A percentile compares a stretch with the other conserved stretches of the same genome.
phyloP scores from a whole-genome alignment of 371 early-diverging fungal genomes.

The Coemansia sp. region DNA sequence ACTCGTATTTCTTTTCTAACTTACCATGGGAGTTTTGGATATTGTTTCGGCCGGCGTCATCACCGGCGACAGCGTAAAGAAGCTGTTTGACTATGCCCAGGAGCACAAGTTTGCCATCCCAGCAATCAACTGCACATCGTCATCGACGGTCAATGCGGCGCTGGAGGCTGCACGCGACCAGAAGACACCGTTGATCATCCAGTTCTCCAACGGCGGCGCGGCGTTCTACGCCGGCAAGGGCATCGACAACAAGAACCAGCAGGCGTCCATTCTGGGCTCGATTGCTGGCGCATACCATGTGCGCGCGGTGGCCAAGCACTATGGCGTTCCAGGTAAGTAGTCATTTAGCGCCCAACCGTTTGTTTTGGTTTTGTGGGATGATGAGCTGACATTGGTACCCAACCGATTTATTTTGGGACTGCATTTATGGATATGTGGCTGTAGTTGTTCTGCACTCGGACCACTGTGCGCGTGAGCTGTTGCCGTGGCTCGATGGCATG shows the following conservation, averaged over 20 bases:
- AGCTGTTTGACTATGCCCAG: slow-evolving; percentile 80
- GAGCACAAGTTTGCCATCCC: slow-evolving; percentile 86
- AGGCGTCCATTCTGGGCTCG: slow-evolving; percentile 83
- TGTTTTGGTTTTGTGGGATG: background rate
- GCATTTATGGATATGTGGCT: background rate
- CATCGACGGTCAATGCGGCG: slow-evolving; percentile 85
- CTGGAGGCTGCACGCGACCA: slow-evolving; percentile 89
- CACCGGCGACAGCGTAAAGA: slow-evolving; percentile 83
- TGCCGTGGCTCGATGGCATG: slow-evolving; percentile 95
- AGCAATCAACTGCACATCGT: slow-evolving; percentile 91
- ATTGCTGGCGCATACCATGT: slow-evolving; percentile 88
- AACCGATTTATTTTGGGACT: too few relatives aligned
- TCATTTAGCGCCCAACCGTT: background rate
- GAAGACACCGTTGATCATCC: slow-evolving; percentile 87
- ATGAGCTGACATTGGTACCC: background rate
- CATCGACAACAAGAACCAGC: slow-evolving; percentile 79
- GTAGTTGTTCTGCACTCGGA: slow-evolving; percentile 82
- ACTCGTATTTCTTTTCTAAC: slow-evolving; percentile 4
- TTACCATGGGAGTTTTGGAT: slow-evolving; percentile 71
- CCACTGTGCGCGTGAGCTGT: slow-evolving; percentile 92
- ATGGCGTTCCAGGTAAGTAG: slow-evolving; percentile 70
- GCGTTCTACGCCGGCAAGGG: slow-evolving; percentile 90
- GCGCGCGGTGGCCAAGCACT: slow-evolving; percentile 80
- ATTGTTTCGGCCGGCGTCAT: slow-evolving; percentile 87
- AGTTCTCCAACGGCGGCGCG: slow-evolving; percentile 89